A percentile compares a stretch with the other conserved stretches of the same genome.
Evolutionary conservation across 192 early-diverging fungal species (phyloP).

Genomic region (Coemansia sp.): DNA sequence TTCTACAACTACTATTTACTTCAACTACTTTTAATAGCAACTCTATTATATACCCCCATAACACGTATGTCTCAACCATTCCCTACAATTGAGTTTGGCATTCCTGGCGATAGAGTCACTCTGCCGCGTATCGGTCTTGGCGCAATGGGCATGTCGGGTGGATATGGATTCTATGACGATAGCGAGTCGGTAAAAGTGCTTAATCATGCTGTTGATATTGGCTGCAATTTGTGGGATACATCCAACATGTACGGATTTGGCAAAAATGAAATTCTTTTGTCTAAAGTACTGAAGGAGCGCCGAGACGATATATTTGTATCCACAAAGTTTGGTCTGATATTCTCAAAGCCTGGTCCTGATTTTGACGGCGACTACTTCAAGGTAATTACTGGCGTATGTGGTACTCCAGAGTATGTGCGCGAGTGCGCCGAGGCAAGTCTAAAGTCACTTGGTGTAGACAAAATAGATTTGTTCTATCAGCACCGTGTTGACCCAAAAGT

Average conservation of each 20-base stretch:
- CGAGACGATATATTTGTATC: not conserved
- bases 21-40: too few relatives aligned
- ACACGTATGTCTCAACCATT: not conserved
- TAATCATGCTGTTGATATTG: slow-evolving; percentile 55
- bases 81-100: slow-evolving; percentile 27
- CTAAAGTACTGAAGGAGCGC: not conserved
- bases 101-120: slow-evolving; percentile 19
- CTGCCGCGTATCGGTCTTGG: slow-evolving; percentile 40
- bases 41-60: too few relatives aligned
- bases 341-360: not conserved
- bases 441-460: not conserved
- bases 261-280: slow-evolving; percentile 7
- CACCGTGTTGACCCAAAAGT: slow-evolving; percentile 3
- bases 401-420: not conserved
- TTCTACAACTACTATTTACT: too few relatives aligned
- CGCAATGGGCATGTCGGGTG: slow-evolving; percentile 37
- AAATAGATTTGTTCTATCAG: not conserved
- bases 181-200: slow-evolving; percentile 42
- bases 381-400: not conserved
- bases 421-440: not conserved
- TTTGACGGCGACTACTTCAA: not conserved
- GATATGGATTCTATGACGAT: slow-evolving; percentile 41
- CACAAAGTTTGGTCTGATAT: not conserved
- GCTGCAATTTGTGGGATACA: slow-evolving; percentile 61
- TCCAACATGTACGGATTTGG: slow-evolving; percentile 59